phyloP scores from a whole-genome alignment of 106 monocot genomes.

The Platanthera guangdongensis region DNA sequence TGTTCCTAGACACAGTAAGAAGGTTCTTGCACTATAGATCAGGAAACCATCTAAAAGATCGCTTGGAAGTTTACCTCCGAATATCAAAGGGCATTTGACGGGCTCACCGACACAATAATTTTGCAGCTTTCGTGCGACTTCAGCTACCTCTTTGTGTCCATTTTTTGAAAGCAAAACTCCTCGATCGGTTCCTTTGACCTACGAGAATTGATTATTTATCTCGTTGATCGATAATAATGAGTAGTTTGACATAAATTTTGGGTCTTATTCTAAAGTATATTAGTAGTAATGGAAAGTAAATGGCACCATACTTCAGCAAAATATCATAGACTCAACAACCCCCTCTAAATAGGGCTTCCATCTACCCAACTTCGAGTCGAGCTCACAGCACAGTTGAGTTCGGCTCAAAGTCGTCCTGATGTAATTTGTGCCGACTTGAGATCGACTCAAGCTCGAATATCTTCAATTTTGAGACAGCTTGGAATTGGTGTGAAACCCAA shows the following conservation, averaged over 20 bases:
- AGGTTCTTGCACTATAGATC: not conserved
- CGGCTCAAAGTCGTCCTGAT: too few species aligned
- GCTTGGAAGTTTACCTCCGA: constrained; percentile 51
- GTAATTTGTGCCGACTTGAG: too few species aligned
- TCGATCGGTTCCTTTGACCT: constrained; percentile 88
- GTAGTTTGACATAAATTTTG: too few species aligned
- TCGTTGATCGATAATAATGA: not conserved
- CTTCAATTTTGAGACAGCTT: too few species aligned
- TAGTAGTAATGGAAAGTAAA: too few species aligned
- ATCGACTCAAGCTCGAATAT: too few species aligned
- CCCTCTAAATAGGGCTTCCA: not conserved
- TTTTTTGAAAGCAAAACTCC: constrained; percentile 65
- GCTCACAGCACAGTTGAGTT: too few species aligned
- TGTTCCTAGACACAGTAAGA: not conserved
- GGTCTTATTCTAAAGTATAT: too few species aligned
- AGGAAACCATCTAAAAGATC: not conserved
- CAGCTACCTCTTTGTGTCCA: constrained; percentile 60
- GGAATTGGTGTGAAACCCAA: too few species aligned
- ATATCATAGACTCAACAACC: too few species aligned
- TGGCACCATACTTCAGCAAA: too few species aligned
- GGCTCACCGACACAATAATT: constrained; percentile 71
- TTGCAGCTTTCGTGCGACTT: constrained; percentile 42
- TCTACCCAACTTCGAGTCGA: too few species aligned
- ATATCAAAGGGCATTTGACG: constrained; percentile 80
- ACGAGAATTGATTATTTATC: not conserved